Evolutionary conservation across 768 basidiomycete species (phyloP).

Genomic region (Psilocybe sp.): DNA sequence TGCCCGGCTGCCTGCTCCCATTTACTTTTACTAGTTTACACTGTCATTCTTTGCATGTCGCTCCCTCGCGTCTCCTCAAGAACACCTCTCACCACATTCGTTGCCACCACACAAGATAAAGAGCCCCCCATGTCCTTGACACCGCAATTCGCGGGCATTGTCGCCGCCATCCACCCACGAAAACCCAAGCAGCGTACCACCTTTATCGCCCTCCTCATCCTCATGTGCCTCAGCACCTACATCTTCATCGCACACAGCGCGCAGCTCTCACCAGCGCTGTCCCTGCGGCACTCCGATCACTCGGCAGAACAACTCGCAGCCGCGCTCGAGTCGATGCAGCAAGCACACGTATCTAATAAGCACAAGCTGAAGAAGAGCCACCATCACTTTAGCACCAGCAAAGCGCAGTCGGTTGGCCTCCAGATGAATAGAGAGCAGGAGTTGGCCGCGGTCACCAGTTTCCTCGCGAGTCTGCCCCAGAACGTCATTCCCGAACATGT

Average conservation of each 20-base stretch:
- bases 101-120: constrained; percentile 1
- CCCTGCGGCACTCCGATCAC: constrained; percentile 27
- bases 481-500: constrained; percentile 70
- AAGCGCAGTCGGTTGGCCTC: constrained; percentile 32
- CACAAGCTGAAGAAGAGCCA: constrained; percentile 19
- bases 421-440: constrained; percentile 55
- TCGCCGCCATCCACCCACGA: constrained; percentile 34
- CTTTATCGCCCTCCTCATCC: constrained; percentile 49
- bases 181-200: constrained; percentile 54
- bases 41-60: constrained; percentile 17
- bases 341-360: constrained; percentile 23
- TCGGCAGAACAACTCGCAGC: constrained; percentile 32
- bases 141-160: constrained; percentile 21
- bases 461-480: constrained; percentile 69
- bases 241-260: constrained; percentile 50
- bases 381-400: constrained; percentile 8
- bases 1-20: constrained; percentile 13
- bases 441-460: constrained; percentile 71
- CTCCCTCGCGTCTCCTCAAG: constrained; percentile 25
- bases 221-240: constrained; percentile 52
- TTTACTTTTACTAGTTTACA: constrained; percentile 14
- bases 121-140: constrained; percentile 13
- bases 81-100: constrained; percentile 30
- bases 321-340: constrained; percentile 32
- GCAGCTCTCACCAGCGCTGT: constrained; percentile 34